Conservation (phyloP, 345 rosid species). For the Euphorbia peplus region DNA sequence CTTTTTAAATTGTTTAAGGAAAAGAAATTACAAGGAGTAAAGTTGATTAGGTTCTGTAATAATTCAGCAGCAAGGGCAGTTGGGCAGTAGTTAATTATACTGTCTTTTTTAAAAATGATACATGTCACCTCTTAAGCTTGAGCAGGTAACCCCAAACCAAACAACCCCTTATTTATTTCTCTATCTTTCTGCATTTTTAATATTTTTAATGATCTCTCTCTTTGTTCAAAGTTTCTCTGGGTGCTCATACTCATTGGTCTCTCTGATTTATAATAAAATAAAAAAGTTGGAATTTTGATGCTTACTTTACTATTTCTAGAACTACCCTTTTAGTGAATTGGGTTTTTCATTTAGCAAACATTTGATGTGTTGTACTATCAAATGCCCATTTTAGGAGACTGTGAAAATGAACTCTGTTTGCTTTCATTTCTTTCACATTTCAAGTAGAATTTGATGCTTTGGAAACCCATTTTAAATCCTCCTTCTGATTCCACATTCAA, state of each 20-base stretch:
- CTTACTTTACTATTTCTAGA: conserved; percentile 46
- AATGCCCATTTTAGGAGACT: conserved; percentile 36
- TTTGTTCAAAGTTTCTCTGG: conserved; percentile 25
- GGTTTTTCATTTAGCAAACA: conserved; percentile 46
- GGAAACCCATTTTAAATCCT: conserved; percentile 45
- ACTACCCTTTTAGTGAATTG: conserved; percentile 44
- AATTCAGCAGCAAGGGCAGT: conserved; percentile 55
- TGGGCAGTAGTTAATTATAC: conserved; percentile 65
- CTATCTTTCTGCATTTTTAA: conserved; percentile 6
- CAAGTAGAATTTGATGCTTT: conserved; percentile 51
- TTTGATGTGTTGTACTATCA: conserved; percentile 51
- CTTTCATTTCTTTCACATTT: conserved; percentile 47
- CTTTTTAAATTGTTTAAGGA: background rate
- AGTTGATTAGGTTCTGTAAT: conserved; percentile 52
- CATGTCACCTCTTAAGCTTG: conserved; percentile 50
- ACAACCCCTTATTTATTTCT: conserved; percentile 8
- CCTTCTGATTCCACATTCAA: conserved; percentile 25
- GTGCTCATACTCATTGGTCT: conserved; percentile 16
- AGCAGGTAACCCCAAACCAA: conserved; percentile 38
- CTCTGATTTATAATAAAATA: conserved; percentile 37
- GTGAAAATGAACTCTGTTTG: conserved; percentile 31
- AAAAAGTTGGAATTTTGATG: conserved; percentile 67
- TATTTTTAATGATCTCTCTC: no score
- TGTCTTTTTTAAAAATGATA: conserved; percentile 53
- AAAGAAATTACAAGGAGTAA: conserved; percentile 18